Base-by-base conservation (phyloP, 345 rosid species). In the Arabidopsis arenosa region DNA sequence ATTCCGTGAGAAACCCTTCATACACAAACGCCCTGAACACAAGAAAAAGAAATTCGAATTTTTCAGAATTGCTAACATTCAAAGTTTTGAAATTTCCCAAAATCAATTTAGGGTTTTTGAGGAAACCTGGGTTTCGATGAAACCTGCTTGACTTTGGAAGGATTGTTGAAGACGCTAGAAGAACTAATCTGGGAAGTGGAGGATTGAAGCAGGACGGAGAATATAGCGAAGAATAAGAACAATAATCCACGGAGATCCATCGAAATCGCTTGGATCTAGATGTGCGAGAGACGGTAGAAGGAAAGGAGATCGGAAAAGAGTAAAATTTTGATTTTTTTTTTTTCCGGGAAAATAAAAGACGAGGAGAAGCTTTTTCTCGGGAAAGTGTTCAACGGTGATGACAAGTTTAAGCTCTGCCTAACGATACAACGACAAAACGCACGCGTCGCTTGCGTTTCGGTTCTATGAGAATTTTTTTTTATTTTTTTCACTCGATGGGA, bases 1-100 rank as follows among this genome's bases (percentile, higher is more conserved):
- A 80, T 68, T 89, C 97, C 26, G 98, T 87, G 51, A 92, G 94
- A 60, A 94, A 92, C 51, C 98, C 96, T 81, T 92, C 80, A 57
- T 92, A 94, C n/a, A 94, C 96, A 78, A 86, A 94, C 18, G 98
- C 98, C 84, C 98, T 90, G 82, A 72, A 79, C 48, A 40, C 7
- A 23, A 41, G 17, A 37, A 7, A 66, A 67, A 10, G 54, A 43
- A 28, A 6, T 70, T 43, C 18, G 51, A 62, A 61, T 3, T 51
- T 48, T 18, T 9, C 60, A 40, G 37, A 37, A 9, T n/a, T 40
- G 6, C 6, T 9, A 6, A 47, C 32, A 1, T 52, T 12, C 13
- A n/a, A 41, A 68, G 56, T 13, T 30, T 13, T 30, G 43, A 48
- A 44, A 41, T 37, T 59, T 26, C 30, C 23, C 55, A 51, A 40